phyloP scores from a whole-genome alignment of 1,284 basidiomycete genomes.

The Prillingera fragicola region DNA sequence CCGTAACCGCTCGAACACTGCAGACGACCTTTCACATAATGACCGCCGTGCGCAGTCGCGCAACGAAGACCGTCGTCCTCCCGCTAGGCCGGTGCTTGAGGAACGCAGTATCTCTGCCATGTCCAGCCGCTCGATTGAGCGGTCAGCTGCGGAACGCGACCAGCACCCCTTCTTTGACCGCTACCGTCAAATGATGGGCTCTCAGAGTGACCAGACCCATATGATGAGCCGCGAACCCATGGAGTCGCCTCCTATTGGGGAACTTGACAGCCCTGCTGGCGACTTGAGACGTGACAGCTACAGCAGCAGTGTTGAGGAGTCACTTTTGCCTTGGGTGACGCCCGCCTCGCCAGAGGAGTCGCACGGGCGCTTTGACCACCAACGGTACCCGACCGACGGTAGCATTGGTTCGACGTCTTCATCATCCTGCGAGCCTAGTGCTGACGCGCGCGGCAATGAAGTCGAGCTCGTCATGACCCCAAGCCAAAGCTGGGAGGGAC shows the following conservation, averaged over 20 bases:
- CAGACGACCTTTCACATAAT: neutral
- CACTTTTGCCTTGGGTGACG: slow-evolving; percentile 41
- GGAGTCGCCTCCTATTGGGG: slow-evolving; percentile 3
- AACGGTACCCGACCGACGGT: slow-evolving; percentile 27
- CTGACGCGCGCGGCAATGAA: slow-evolving; percentile 23
- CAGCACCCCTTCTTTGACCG: slow-evolving; percentile 53
- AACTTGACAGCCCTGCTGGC: too few species aligned
- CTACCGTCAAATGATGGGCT: slow-evolving; percentile 46
- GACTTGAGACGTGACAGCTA: too few species aligned
- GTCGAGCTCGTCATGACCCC: slow-evolving; percentile 44
- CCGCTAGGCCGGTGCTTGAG: neutral
- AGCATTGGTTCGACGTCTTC: slow-evolving; percentile 37
- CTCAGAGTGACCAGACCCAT: slow-evolving; percentile 20
- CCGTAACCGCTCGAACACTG: slow-evolving; percentile 7
- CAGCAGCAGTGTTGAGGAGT: slow-evolving; percentile 19
- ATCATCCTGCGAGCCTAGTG: slow-evolving; percentile 10
- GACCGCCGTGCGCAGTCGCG: slow-evolving; percentile 4
- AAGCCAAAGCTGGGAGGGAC: slow-evolving; percentile 41
- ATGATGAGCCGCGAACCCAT: neutral
- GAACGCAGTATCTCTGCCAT: slow-evolving; percentile 8
- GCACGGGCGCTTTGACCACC: slow-evolving; percentile 14
- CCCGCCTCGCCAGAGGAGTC: slow-evolving; percentile 6
- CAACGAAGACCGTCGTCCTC: neutral
- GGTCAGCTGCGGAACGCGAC: slow-evolving; percentile 5
- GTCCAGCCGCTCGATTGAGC: slow-evolving; percentile 7